Percentiles rank a stretch among this genome's conserved stretches.
These are phyloP conservation scores for Telfairia occidentalis DNA, from an alignment of 331 rosid genomes.

Conservation along the genomic window DNA sequence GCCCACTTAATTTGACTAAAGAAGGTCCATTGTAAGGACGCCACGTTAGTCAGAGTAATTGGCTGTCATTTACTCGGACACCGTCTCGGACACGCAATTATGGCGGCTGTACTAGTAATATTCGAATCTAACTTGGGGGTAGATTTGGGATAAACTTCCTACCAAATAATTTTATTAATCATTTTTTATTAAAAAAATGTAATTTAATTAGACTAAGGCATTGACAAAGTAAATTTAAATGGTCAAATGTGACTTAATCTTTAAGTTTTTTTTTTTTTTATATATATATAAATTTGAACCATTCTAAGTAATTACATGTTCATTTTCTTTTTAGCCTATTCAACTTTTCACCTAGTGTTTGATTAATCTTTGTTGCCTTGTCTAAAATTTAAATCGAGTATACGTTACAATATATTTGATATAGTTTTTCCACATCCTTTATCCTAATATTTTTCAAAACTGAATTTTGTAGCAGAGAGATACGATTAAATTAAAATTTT, in stretches of 20 bases:
- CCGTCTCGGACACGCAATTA: background rate
- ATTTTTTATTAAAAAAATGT: background rate
- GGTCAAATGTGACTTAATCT: background rate
- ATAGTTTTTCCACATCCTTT: background rate
- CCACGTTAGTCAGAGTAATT: background rate
- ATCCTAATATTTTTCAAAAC: no score
- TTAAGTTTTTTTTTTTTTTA: background rate
- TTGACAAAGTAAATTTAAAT: background rate
- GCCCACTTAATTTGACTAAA: background rate
- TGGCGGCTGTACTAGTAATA: background rate
- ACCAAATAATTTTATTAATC: background rate
- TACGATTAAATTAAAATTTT: no score
- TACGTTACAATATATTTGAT: no score
- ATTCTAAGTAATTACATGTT: background rate
- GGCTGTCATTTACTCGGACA: background rate
- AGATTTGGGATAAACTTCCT: background rate
- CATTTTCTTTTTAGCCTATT: background rate
- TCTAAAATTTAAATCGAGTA: no score
- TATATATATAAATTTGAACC: no score
- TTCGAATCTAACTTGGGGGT: background rate
- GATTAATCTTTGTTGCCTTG: background rate
- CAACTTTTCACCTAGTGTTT: background rate
- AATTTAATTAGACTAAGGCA: background rate
- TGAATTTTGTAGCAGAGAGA: no score
- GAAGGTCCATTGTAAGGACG: accelerated